Conservation (phyloP, 1,284 basidiomycete genomes). For the Rhodotorula sp. region DNA sequence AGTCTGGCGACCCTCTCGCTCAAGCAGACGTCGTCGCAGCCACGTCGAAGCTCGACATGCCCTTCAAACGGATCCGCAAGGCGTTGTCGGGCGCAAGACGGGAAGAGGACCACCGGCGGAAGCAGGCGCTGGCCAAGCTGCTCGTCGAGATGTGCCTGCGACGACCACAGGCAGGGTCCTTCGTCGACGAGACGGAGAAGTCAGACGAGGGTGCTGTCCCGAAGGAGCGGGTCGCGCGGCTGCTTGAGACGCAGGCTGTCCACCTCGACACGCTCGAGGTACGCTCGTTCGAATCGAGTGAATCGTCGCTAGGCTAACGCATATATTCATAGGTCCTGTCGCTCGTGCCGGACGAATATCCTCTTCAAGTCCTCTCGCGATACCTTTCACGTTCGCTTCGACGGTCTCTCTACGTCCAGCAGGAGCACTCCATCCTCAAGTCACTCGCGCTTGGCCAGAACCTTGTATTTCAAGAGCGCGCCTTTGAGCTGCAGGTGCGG, state of each 20-base stretch:
- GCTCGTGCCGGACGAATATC: conserved; percentile 70
- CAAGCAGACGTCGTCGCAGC: conserved; percentile 61
- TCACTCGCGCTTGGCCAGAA: conserved; percentile 68
- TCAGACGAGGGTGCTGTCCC: conserved; percentile 37
- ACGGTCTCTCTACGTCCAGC: conserved; percentile 65
- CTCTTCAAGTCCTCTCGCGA: conserved; percentile 65
- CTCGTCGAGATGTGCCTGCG: conserved; percentile 76
- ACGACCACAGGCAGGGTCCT: conserved; percentile 47
- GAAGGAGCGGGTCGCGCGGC: conserved; percentile 58
- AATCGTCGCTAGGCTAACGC: too few species aligned
- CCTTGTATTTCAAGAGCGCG: conserved; percentile 53
- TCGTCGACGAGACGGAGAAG: conserved; percentile 51
- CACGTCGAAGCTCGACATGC: conserved; percentile 53
- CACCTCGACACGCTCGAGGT: conserved; percentile 75
- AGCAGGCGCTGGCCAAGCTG: conserved; percentile 63
- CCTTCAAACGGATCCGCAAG: conserved; percentile 40
- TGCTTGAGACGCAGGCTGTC: conserved; percentile 74
- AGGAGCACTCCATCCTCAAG: conserved; percentile 70
- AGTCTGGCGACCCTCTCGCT: conserved; percentile 65
- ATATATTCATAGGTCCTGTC: conserved; percentile 60
- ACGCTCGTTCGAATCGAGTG: conserved; percentile 39
- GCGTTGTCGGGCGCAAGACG: conserved; percentile 50
- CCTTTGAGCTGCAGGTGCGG: conserved; percentile 7
- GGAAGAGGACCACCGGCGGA: conserved; percentile 55
- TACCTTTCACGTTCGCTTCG: conserved; percentile 76